A percentile compares a stretch with the other conserved stretches of the same genome.
Evolutionary conservation across 2,329 filamentous ascomycete genomes (phyloP).

Genomic region (Venturia carpophila): DNA sequence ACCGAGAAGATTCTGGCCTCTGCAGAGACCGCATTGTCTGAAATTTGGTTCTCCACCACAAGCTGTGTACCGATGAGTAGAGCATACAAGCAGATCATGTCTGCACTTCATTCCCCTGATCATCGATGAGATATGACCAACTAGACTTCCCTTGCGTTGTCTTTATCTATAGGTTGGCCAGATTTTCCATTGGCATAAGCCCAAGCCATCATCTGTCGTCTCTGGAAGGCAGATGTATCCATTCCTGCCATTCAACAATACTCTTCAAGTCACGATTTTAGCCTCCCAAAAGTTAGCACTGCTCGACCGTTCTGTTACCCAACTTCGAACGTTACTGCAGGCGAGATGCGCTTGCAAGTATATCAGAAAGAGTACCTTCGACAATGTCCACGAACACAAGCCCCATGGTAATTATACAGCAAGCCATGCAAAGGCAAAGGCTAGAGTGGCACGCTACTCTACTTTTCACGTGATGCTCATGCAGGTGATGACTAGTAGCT

Average conservation of each 20-base stretch:
- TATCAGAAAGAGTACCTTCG: not conserved
- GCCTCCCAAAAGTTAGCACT: not conserved
- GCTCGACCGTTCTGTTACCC: slow-evolving; percentile 17
- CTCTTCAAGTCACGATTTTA: not conserved
- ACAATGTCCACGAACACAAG: not conserved
- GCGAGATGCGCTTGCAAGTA: slow-evolving; percentile 23
- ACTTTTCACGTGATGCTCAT: not conserved
- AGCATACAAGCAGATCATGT: no score
- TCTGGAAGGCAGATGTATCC: not conserved
- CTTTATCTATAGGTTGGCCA: no score
- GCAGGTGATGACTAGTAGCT: not conserved
- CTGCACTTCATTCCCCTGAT: no score
- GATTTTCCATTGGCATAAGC: no score
- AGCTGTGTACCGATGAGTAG: no score
- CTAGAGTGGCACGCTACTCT: not conserved
- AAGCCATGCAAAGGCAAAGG: not conserved
- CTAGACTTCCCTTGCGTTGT: no score
- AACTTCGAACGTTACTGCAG: slow-evolving; percentile 2
- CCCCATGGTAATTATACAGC: not conserved
- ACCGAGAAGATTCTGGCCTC: no score
- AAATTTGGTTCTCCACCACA: no score
- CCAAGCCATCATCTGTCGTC: not conserved
- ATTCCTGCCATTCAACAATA: not conserved
- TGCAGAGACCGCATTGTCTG: no score
- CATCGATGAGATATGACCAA: no score